Conservation (phyloP, 78 protist genomes). For the Dictyostelium discoideum region DNA sequence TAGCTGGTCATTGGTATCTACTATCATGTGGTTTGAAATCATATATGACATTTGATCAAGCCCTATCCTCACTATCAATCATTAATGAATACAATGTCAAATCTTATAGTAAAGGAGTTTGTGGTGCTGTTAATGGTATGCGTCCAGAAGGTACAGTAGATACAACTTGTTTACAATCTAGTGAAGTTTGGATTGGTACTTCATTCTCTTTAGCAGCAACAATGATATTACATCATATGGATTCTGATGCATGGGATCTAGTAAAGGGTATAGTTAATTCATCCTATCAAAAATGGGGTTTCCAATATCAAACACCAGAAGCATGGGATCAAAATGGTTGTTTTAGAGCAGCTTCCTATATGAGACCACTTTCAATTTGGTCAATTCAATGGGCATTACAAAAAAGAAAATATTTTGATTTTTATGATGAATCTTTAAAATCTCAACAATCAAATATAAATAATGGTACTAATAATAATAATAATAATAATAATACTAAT, state of each 20-base stretch:
- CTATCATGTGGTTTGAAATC: slow-evolving; percentile 36
- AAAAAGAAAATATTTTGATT: slow-evolving; percentile 39
- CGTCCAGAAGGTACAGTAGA: slow-evolving; percentile 67
- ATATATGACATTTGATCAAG: slow-evolving; percentile 73
- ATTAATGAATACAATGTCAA: slow-evolving; percentile 73
- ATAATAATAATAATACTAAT: background rate
- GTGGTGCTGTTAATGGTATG: slow-evolving; percentile 86
- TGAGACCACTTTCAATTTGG: slow-evolving; percentile 83
- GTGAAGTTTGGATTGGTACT: slow-evolving; percentile 86
- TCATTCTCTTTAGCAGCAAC: slow-evolving; percentile 67
- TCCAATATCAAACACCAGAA: slow-evolving; percentile 81
- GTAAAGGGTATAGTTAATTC: slow-evolving; percentile 44
- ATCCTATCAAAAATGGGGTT: slow-evolving; percentile 74
- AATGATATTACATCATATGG: slow-evolving; percentile 65
- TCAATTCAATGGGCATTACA: slow-evolving; percentile 67
- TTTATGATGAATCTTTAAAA: slow-evolving; percentile 12
- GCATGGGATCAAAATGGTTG: slow-evolving; percentile 78
- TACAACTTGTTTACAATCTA: slow-evolving; percentile 73
- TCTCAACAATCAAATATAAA: background rate
- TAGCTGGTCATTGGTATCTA: slow-evolving; percentile 85
- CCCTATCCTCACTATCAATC: slow-evolving; percentile 46
- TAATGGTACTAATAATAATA: too few species aligned
- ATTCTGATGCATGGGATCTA: slow-evolving; percentile 48
- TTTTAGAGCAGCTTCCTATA: slow-evolving; percentile 69
- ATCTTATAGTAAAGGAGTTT: slow-evolving; percentile 39